Evolutionary conservation across 2,329 filamentous ascomycete species (phyloP).

Genomic region (Microdochium trichocladiopsis): DNA sequence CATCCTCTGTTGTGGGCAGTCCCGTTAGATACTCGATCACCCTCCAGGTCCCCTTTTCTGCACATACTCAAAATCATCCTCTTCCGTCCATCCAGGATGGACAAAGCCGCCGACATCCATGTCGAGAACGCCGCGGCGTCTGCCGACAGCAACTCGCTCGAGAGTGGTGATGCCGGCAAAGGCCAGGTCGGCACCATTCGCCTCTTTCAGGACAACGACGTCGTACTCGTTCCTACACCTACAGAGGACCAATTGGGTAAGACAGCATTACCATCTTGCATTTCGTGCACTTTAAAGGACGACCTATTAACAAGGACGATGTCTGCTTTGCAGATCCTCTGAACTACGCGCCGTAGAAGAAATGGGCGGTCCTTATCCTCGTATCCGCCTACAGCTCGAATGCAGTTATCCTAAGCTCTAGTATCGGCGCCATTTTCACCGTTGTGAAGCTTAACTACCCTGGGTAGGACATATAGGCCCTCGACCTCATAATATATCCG

Average conservation of each 20-base stretch:
- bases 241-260: conserved; percentile 13
- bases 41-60: too few relatives aligned
- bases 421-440: conserved; percentile 4
- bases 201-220: conserved; percentile 2
- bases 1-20: too few relatives aligned
- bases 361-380: conserved; percentile 11
- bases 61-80: too few relatives aligned
- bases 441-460: conserved; percentile 11
- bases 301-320: neutral
- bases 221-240: conserved; percentile 14
- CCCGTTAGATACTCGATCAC: too few relatives aligned
- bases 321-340: conserved; percentile 11
- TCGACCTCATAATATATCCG: conserved; percentile 21
- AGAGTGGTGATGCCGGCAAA: too few relatives aligned
- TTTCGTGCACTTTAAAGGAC: neutral
- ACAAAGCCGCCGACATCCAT: too few relatives aligned
- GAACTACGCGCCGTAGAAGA: conserved; percentile 16
- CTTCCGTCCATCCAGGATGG: too few relatives aligned
- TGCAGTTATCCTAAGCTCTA: conserved; percentile 8
- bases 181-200: conserved; percentile 5
- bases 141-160: too few relatives aligned
- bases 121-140: too few relatives aligned
- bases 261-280: neutral
- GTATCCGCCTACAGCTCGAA: conserved; percentile 11
- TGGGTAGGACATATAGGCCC: conserved; percentile 9